Percentiles rank a stretch among this genome's conserved stretches.
phyloP scores from a whole-genome alignment of 2,329 filamentous ascomycete genomes.

The Exophiala dermatitidis region DNA sequence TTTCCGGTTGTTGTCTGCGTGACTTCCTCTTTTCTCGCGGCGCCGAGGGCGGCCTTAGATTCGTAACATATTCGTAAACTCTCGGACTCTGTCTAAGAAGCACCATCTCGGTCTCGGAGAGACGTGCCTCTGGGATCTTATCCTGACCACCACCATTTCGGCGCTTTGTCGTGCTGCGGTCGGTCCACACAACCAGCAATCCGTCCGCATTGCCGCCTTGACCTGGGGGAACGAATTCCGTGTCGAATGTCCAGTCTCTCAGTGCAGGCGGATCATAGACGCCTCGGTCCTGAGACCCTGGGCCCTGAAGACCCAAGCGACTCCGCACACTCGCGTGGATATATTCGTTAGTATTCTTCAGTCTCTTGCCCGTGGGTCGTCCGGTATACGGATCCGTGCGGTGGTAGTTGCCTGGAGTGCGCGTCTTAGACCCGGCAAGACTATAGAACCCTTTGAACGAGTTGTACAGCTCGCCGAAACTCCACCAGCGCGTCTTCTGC shows the following conservation, averaged over 20 bases:
- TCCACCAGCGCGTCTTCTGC: slow-evolving; percentile 26
- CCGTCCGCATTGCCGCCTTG: slow-evolving; percentile 22
- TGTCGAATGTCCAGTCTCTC: slow-evolving; percentile 26
- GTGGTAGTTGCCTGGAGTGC: slow-evolving; percentile 29
- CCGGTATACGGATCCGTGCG: slow-evolving; percentile 25
- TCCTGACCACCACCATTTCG: slow-evolving; percentile 21
- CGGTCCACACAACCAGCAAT: slow-evolving; percentile 25
- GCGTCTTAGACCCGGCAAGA: slow-evolving; percentile 23
- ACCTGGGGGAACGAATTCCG: slow-evolving; percentile 12
- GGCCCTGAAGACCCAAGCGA: slow-evolving; percentile 25
- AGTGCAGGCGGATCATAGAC: slow-evolving; percentile 25
- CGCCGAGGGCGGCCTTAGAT: slow-evolving; percentile 10
- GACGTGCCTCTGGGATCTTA: slow-evolving; percentile 24
- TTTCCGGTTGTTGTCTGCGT: slow-evolving; percentile 10
- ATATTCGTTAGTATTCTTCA: slow-evolving; percentile 30
- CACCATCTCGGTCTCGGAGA: slow-evolving; percentile 24
- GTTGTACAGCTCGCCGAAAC: slow-evolving; percentile 27
- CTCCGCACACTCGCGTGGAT: slow-evolving; percentile 28
- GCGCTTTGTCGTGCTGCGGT: slow-evolving; percentile 10
- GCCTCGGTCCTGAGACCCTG: slow-evolving; percentile 23
- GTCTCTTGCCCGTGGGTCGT: slow-evolving; percentile 19
- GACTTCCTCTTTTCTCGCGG: slow-evolving; percentile 19
- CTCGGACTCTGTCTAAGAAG: slow-evolving; percentile 21
- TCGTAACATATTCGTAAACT: slow-evolving; percentile 21
- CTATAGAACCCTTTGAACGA: slow-evolving; percentile 25